Percentiles rank a stretch among this genome's conserved stretches.
Evolutionary conservation across 1,284 basidiomycete species (phyloP).

Genomic region (Porogramme epimiltina): DNA sequence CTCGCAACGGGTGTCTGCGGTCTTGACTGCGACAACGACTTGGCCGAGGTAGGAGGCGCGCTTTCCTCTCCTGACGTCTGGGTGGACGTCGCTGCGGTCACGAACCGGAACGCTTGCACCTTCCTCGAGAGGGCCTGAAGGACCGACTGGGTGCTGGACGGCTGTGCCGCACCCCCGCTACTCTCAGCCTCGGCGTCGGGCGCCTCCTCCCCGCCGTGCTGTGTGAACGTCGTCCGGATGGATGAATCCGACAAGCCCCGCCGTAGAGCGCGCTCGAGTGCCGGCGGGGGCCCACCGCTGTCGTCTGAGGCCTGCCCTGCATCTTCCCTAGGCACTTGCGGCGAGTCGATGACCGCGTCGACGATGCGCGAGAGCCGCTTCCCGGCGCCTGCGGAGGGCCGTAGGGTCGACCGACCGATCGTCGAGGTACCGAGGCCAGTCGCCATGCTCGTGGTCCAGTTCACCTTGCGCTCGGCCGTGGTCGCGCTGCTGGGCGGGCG

Average conservation of each 20-base stretch:
- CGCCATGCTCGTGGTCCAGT: slow-evolving; percentile 15
- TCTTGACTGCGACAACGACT: slow-evolving; percentile 10
- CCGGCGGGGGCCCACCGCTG: slow-evolving; percentile 23
- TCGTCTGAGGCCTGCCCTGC: slow-evolving; percentile 62
- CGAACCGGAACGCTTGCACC: slow-evolving; percentile 44
- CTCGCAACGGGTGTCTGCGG: slow-evolving; percentile 19
- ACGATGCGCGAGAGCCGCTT: slow-evolving; percentile 29
- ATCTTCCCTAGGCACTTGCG: slow-evolving; percentile 5
- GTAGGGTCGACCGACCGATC: slow-evolving; percentile 27
- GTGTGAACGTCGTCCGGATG: slow-evolving; percentile 81
- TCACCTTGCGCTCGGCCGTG: slow-evolving; percentile 17
- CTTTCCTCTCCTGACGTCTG: no score
- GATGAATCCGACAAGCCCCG: slow-evolving; percentile 89
- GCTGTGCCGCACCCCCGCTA: no score
- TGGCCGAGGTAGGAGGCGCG: no score
- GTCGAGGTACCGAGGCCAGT: slow-evolving; percentile 18
- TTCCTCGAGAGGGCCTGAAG: slow-evolving; percentile 53
- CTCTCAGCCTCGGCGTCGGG: no score
- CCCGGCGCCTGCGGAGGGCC: slow-evolving; percentile 15
- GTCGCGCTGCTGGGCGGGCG: slow-evolving; percentile 26
- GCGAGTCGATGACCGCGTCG: slow-evolving; percentile 31
- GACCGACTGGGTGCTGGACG: no score
- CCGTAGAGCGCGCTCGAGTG: slow-evolving; percentile 71
- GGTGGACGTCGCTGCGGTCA: slow-evolving; percentile 7
- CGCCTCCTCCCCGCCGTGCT: slow-evolving; percentile 37